These are phyloP conservation scores for Lepidium campestre DNA, from an alignment of 441 rosid genomes.

Conservation along the genomic window DNA sequence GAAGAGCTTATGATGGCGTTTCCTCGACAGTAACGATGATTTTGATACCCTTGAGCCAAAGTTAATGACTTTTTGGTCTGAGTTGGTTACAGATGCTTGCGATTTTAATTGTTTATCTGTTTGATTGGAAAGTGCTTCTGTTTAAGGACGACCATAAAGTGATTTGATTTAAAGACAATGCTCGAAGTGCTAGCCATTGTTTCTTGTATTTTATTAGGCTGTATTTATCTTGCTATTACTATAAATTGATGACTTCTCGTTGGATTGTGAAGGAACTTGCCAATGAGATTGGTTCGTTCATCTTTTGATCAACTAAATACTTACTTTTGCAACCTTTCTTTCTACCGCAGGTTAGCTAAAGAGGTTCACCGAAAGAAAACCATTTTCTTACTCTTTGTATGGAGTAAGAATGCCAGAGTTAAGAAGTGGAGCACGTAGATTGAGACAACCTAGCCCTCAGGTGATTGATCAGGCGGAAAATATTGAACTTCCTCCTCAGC, in stretches of 20 bases:
- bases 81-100: conserved; percentile 4
- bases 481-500: conserved; percentile 61
- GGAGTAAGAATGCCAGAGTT: conserved; percentile 97
- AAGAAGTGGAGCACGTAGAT: conserved; percentile 98
- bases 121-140: conserved; percentile 1
- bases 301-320: neutral
- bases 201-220: neutral
- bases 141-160: neutral
- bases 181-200: neutral
- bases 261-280: neutral
- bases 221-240: neutral
- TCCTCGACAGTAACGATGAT: neutral
- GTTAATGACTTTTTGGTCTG: conserved; percentile 8
- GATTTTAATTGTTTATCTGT: conserved; percentile 8
- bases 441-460: conserved; percentile 73
- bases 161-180: conserved; percentile 1
- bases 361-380: conserved; percentile 23
- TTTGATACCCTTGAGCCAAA: conserved; percentile 1
- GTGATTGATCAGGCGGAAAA: conserved; percentile 58
- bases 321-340: neutral
- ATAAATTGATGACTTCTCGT: neutral
- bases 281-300: neutral
- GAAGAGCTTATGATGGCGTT: neutral
- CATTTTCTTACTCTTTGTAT: conserved; percentile 60
- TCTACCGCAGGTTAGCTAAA: conserved; percentile 35